Evolutionary conservation across 371 early-diverging fungal genomes (phyloP).

Genomic region (Conidiobolus incongruus): DNA sequence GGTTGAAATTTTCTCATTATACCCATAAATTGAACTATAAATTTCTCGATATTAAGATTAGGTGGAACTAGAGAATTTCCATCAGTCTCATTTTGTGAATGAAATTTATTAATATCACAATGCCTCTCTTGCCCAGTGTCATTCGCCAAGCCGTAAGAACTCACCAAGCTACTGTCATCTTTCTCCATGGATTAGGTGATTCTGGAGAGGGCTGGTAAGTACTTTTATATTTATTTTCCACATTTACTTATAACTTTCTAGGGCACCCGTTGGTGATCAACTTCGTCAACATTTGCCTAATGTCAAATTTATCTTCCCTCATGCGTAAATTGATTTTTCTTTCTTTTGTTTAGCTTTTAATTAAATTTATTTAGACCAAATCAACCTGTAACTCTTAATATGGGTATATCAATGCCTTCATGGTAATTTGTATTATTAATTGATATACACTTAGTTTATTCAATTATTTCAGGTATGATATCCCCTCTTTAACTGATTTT

Average conservation of each 20-base stretch:
- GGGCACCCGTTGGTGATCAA: conserved; percentile 35
- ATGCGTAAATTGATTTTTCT: conserved; percentile 25
- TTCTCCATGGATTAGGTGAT: conserved; percentile 23
- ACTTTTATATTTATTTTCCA: neutral
- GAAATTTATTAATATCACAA: neutral
- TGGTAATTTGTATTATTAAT: conserved; percentile 14
- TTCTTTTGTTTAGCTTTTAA: neutral
- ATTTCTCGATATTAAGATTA: no score
- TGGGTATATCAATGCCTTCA: conserved; percentile 66
- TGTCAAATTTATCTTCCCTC: conserved; percentile 65
- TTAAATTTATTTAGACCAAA: conserved; percentile 19
- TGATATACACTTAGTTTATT: neutral
- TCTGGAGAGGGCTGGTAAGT: conserved; percentile 7
- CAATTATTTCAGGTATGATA: conserved; percentile 46
- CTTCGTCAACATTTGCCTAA: conserved; percentile 35
- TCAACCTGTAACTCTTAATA: conserved; percentile 64
- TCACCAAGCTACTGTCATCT: conserved; percentile 61
- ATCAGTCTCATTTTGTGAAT: no score
- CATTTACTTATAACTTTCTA: conserved; percentile 1
- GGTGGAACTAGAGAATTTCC: no score
- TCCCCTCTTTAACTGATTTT: conserved; percentile 24
- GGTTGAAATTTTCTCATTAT: no score
- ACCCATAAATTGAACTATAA: no score
- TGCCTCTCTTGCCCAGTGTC: conserved; percentile 14
- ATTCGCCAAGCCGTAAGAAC: conserved; percentile 16